A percentile compares a stretch with the other conserved stretches of the same genome.
These are phyloP conservation scores for Eimeria sp. DNA, from an alignment of 169 alveolate species.

Conservation along the genomic window DNA sequence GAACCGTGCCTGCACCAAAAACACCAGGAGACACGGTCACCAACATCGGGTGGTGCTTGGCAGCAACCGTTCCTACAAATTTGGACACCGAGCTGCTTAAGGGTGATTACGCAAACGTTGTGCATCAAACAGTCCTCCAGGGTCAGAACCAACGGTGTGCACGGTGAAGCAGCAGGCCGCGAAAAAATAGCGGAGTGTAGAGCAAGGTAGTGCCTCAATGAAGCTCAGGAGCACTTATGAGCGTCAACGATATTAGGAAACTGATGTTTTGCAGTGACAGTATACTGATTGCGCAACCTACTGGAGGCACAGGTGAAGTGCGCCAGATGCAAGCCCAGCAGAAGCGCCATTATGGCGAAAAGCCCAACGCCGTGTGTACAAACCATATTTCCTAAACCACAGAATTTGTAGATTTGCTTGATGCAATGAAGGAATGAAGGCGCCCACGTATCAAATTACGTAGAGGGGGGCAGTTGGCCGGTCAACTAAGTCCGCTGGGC, in stretches of 20 bases:
- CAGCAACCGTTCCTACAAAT: neutral
- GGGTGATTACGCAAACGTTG: neutral
- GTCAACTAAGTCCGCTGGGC: slow-evolving; percentile 42
- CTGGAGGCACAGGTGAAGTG: slow-evolving; percentile 34
- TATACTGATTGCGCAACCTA: neutral
- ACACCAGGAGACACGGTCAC: neutral
- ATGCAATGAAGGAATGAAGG: neutral
- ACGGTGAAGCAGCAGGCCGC: neutral
- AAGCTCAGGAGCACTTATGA: neutral
- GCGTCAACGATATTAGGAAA: neutral
- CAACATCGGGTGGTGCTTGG: neutral
- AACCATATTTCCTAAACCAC: neutral
- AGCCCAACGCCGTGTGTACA: neutral
- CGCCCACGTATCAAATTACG: neutral
- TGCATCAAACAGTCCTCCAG: neutral
- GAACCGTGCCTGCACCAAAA: neutral
- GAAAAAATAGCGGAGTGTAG: neutral
- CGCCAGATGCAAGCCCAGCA: neutral
- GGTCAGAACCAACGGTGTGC: neutral
- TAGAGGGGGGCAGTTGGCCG: neutral
- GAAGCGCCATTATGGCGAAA: slow-evolving; percentile 18
- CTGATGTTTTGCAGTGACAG: neutral
- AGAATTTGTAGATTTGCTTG: neutral
- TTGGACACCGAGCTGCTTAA: neutral
- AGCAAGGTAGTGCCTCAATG: neutral